Conservation (phyloP, 768 basidiomycete genomes). For the Leccinum barrowsii region DNA sequence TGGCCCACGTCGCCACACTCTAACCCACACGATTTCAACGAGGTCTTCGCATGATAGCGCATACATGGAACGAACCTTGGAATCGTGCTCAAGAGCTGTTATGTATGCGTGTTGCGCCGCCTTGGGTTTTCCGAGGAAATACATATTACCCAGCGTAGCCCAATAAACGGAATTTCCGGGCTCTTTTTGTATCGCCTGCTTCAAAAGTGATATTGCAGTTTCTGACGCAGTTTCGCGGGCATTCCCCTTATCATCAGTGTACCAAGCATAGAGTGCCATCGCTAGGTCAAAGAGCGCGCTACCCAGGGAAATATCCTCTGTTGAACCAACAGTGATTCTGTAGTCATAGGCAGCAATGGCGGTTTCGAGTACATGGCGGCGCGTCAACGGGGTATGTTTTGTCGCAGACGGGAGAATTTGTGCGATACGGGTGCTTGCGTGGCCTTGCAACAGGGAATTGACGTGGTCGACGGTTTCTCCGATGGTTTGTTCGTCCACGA, state of each 20-base stretch:
- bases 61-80: slow-evolving; percentile 54
- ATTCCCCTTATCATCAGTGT: slow-evolving; percentile 26
- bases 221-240: slow-evolving; percentile 31
- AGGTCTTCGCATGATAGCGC: not conserved
- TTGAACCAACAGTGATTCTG: slow-evolving; percentile 52
- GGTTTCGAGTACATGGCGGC: slow-evolving; percentile 42
- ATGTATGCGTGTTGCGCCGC: slow-evolving; percentile 91
- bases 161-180: slow-evolving; percentile 73
- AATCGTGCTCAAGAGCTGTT: slow-evolving; percentile 79
- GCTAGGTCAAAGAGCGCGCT: slow-evolving; percentile 77
- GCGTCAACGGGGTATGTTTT: slow-evolving; percentile 24
- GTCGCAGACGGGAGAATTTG: slow-evolving; percentile 34
- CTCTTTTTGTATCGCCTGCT: slow-evolving; percentile 70
- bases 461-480: slow-evolving; percentile 34
- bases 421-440: slow-evolving; percentile 40
- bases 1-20: slow-evolving; percentile 80
- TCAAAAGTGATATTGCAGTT: slow-evolving; percentile 51
- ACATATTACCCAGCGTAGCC: slow-evolving; percentile 75
- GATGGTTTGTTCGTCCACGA: slow-evolving; percentile 42
- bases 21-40: slow-evolving; percentile 26
- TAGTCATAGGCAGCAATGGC: slow-evolving; percentile 60
- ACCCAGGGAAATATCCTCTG: slow-evolving; percentile 47
- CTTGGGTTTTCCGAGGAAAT: slow-evolving; percentile 63
- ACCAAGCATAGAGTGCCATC: slow-evolving; percentile 53
- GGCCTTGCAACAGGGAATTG: slow-evolving; percentile 36